Base-by-base conservation (phyloP, 768 basidiomycete genomes). In the Steccherinum ochraceum region DNA sequence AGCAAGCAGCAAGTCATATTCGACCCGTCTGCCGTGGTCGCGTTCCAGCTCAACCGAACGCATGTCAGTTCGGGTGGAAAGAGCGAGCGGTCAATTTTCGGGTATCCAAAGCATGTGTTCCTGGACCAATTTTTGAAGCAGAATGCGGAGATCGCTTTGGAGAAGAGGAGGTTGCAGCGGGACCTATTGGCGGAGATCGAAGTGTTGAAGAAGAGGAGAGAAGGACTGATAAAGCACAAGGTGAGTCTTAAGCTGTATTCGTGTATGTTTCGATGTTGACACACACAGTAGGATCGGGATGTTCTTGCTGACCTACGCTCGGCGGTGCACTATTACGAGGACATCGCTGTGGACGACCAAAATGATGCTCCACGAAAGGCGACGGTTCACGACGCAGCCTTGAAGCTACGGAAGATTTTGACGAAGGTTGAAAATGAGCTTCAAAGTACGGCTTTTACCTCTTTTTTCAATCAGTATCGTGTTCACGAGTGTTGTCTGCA, bases 91-190 rank as follows among this genome's bases (percentile, higher is more conserved):
- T 63, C 63, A 50, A 57, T 56, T 3, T 83, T 90, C 56, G 64
- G 62, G 12, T 92, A 77, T 56, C 88, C 89, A 2, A 78, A 76
- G 56, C 69, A 71, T 18, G 69, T 92, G 44, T 89, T 80, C 61
- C 69, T 91, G 43, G 89, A 92, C 60, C 79, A 81, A 46, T 92
- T 89, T 57, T 56, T 90, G 55, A 71, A 71, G 45, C 72, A 75
- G 46, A 88, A 86, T 40, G 56, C 78, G 3, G 72, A 72, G 5
- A 57, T 75, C 23, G 69, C 74, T 12, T 63, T 65, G 12, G 58
- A 61, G 43, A 73, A 72, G 57, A 57, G 70, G 25, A 52, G 10
- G 40, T 53, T 66, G 40, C 69, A 66, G 57, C 62, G 66, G 12
- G 67, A 73, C 23, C 71, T 83, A 49, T 53, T 69, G 5, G 70